phyloP scores from a whole-genome alignment of 2,329 filamentous ascomycete species.

The Botrytis squamosa region DNA sequence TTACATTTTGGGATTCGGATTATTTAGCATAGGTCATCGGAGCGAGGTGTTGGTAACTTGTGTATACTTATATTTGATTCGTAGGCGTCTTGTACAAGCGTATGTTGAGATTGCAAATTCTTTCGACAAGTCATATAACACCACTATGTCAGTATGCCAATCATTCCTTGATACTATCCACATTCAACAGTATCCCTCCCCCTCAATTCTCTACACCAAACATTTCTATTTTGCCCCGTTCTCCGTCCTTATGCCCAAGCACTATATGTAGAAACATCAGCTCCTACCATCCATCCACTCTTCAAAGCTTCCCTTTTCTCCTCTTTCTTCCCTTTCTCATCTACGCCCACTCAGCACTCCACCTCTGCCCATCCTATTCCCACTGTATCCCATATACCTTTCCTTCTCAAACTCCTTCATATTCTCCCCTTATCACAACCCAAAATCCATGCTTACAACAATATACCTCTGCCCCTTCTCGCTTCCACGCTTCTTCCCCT shows the following conservation, averaged over 20 bases:
- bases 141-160: too few species aligned
- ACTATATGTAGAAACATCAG: background rate
- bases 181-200: background rate
- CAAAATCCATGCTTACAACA: too few species aligned
- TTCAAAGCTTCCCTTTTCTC: background rate
- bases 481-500: too few species aligned
- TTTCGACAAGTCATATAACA: background rate
- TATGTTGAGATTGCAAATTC: background rate
- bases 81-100: background rate
- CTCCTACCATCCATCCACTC: background rate
- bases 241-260: background rate
- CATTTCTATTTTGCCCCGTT: background rate
- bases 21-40: conserved; percentile 1
- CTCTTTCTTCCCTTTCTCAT: background rate
- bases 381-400: too few species aligned
- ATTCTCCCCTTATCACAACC: too few species aligned
- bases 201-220: background rate
- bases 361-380: background rate
- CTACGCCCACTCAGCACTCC: background rate
- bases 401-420: too few species aligned
- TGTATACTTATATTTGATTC: background rate
- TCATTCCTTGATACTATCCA: background rate
- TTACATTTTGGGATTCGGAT: background rate
- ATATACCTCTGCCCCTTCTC: too few species aligned
- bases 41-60: conserved; percentile 11